These are phyloP conservation scores for Botrytis fragariae DNA, from an alignment of 2,329 filamentous ascomycete genomes.

Conservation along the genomic window DNA sequence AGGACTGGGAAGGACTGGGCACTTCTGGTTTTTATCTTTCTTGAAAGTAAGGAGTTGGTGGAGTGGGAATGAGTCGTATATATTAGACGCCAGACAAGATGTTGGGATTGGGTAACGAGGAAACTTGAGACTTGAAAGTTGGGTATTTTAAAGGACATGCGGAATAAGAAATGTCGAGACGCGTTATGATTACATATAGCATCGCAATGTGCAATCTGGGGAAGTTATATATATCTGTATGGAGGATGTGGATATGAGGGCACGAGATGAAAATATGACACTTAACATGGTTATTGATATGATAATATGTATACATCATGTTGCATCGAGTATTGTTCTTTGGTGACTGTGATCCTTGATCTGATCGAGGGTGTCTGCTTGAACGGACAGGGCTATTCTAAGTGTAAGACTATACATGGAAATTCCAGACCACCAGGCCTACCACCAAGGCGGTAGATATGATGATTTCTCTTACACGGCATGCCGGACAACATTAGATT, in stretches of 20 bases:
- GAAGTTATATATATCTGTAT: not conserved
- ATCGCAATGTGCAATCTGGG: not conserved
- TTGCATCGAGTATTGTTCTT: not conserved
- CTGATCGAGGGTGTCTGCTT: not conserved
- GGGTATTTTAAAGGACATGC: not conserved
- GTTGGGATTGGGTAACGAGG: not conserved
- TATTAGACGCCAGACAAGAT: not conserved
- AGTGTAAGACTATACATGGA: not conserved
- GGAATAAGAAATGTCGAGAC: not conserved
- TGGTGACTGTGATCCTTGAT: not conserved
- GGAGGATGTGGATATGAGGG: not conserved
- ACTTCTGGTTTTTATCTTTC: not conserved
- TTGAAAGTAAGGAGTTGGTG: not conserved
- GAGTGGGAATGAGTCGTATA: not conserved
- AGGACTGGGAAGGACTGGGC: not conserved
- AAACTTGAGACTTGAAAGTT: not conserved
- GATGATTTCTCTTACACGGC: not conserved
- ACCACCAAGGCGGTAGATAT: not conserved
- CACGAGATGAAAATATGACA: not conserved
- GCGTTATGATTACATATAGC: not conserved
- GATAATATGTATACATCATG: not conserved
- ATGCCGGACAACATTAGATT: not conserved
- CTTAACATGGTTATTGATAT: not conserved
- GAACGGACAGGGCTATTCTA: not conserved
- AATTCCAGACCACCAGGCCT: not conserved